Base-by-base conservation (phyloP, 257 asterid genomes). In the Fraxinus excelsior region DNA sequence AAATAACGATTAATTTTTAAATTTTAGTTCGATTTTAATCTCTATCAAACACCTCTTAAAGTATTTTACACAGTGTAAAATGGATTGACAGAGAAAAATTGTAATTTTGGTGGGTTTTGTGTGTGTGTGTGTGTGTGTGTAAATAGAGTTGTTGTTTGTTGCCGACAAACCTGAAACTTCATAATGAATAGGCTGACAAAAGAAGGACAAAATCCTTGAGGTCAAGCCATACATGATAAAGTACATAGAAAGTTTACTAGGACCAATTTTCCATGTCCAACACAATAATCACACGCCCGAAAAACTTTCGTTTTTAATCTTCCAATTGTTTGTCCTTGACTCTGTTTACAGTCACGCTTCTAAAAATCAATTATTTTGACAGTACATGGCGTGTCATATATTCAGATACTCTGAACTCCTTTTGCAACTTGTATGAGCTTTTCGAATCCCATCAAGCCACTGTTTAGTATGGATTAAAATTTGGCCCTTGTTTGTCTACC, bases 161-260 rank as follows among this genome's bases (percentile, higher is more conserved):
- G 86, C 89, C 87, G 87, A 84, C 92, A 80, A 16, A 64, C 66
- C 51, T 71, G 7, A 26, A 62, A 23, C 0, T 62, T 14, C 68
- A 62, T 25, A 0, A 62, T 26, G 70, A 75, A 74, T 31, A 46
- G 9, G 82, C 26, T 64, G 80, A 79, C 46, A 67, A 0, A 51
- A 67, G 42, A 58, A 68, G 80, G 72, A 74, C 77, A 79, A 34
- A 34, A 38, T 10, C 3, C 79, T 42, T 42, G 49, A 23, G 37
- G 83, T 75, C 87, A 81, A 80, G 76, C 60, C 81, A 73, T 49
- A 69, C 78, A 77, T 82, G 40, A 84, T 81, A n/a, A 42, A 73
- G 35, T 62, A 79, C 73, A 40, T 51, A 77, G 73, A 71, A 79
- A 58, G 68, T 66, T 23, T 53, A 56, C 32, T 62, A 70, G 40